Evolutionary conservation across 192 early-diverging fungal species (phyloP).

Genomic region (Backusella australiensis): DNA sequence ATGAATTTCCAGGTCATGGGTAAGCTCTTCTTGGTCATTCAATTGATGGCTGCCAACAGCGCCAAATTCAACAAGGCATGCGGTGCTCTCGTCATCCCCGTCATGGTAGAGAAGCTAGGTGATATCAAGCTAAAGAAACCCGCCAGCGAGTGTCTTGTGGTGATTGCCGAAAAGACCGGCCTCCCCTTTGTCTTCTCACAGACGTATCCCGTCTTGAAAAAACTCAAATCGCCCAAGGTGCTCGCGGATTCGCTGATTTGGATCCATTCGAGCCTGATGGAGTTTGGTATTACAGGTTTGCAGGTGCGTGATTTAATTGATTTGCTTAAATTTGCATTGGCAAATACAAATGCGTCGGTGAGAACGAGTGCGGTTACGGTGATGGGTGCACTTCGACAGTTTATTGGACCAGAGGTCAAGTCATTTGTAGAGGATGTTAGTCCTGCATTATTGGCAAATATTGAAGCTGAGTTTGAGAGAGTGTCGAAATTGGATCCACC

Average conservation of each 20-base stretch:
- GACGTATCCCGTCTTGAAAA: conserved; percentile 72
- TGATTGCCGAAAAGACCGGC: conserved; percentile 72
- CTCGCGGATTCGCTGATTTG: conserved; percentile 84
- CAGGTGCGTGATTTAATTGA: conserved; percentile 77
- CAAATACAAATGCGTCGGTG: conserved; percentile 83
- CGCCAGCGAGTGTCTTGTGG: conserved; percentile 74
- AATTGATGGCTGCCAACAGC: conserved; percentile 60
- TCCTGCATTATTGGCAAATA: conserved; percentile 71
- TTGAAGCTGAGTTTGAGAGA: conserved; percentile 94
- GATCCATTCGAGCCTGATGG: conserved; percentile 81
- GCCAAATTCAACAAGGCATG: conserved; percentile 68
- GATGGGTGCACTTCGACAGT: conserved; percentile 79
- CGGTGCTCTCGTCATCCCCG: conserved; percentile 69
- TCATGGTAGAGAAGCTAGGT: conserved; percentile 85
- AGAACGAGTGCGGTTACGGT: conserved; percentile 78
- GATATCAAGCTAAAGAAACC: conserved; percentile 93
- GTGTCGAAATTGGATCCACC: conserved; percentile 71
- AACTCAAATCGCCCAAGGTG: conserved; percentile 88
- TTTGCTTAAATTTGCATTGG: conserved; percentile 77
- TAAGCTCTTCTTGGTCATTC: conserved; percentile 72
- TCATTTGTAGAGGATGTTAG: conserved; percentile 87
- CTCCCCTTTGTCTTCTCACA: conserved; percentile 82
- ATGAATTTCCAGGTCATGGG: conserved; percentile 92
- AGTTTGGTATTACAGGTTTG: conserved; percentile 87
- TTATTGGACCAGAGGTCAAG: conserved; percentile 82